Evolutionary conservation across 306 rosid genomes (phyloP).

Genomic region (Medicago lupulina): DNA sequence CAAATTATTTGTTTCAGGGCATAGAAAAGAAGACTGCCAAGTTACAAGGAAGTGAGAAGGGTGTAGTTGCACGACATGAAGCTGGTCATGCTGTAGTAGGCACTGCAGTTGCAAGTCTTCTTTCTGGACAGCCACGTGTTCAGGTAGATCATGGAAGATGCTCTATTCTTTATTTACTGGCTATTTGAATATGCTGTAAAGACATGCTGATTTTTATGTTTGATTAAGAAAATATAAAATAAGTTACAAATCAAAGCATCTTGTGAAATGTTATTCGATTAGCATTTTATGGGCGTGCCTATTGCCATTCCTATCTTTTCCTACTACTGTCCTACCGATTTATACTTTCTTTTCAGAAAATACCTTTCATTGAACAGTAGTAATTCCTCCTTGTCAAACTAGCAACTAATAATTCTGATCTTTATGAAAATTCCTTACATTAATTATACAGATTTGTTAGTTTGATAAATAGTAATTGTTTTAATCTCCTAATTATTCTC

Average conservation of each 20-base stretch:
- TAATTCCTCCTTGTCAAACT: constrained; percentile 17
- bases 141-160: constrained; percentile 64
- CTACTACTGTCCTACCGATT: background rate
- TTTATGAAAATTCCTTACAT: background rate
- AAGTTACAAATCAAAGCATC: constrained; percentile 18
- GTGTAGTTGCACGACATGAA: constrained; percentile 98
- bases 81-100: constrained; percentile 99
- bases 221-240: constrained; percentile 9
- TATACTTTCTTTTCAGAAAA: background rate
- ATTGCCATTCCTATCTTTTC: constrained; percentile 12
- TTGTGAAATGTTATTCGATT: constrained; percentile 12
- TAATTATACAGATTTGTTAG: constrained; percentile 1
- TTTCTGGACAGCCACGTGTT: constrained; percentile 94
- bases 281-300: background rate
- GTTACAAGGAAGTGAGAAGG: constrained; percentile 91
- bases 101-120: constrained; percentile 94
- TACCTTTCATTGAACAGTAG: background rate
- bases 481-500: background rate
- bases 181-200: constrained; percentile 30
- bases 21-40: constrained; percentile 95
- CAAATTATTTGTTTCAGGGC: constrained; percentile 66
- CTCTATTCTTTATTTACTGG: constrained; percentile 14
- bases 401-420: constrained; percentile 1
- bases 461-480: background rate
- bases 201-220: constrained; percentile 11